Percentiles rank a stretch among this genome's conserved stretches.
These are phyloP conservation scores for Scortechinia acanthostroma DNA, from an alignment of 2,329 filamentous ascomycete species.

Conservation along the genomic window DNA sequence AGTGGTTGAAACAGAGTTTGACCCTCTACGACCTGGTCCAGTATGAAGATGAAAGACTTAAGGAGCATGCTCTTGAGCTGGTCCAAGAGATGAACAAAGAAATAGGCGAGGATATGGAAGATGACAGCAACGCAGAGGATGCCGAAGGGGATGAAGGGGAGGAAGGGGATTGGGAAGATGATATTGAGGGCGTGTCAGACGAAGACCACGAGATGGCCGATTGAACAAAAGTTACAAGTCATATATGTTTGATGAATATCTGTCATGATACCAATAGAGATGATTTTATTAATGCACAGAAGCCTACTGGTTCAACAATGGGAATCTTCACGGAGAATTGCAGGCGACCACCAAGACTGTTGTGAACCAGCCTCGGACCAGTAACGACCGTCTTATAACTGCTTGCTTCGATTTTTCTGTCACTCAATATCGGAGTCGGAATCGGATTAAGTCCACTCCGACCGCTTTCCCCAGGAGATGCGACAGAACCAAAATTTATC, in stretches of 20 bases:
- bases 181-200: not conserved
- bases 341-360: no score
- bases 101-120: not conserved
- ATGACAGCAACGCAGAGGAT: no score
- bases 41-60: slow-evolving; percentile 45
- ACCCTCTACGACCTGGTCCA: slow-evolving; percentile 45
- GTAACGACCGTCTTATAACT: not conserved
- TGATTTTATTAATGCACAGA: not conserved
- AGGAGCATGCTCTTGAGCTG: slow-evolving; percentile 38
- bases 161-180: not conserved
- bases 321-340: no score
- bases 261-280: slow-evolving; percentile 3
- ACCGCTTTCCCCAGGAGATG: not conserved
- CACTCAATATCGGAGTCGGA: not conserved
- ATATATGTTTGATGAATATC: not conserved
- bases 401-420: not conserved
- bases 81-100: slow-evolving; percentile 13
- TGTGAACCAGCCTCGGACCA: no score
- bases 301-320: no score
- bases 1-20: slow-evolving; percentile 53
- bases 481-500: no score
- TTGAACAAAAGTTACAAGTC: not conserved
- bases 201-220: slow-evolving; percentile 1
- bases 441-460: not conserved
- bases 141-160: not conserved